Evolutionary conservation across 2,329 filamentous ascomycete species (phyloP).

Genomic region (Ascochyta pisi): DNA sequence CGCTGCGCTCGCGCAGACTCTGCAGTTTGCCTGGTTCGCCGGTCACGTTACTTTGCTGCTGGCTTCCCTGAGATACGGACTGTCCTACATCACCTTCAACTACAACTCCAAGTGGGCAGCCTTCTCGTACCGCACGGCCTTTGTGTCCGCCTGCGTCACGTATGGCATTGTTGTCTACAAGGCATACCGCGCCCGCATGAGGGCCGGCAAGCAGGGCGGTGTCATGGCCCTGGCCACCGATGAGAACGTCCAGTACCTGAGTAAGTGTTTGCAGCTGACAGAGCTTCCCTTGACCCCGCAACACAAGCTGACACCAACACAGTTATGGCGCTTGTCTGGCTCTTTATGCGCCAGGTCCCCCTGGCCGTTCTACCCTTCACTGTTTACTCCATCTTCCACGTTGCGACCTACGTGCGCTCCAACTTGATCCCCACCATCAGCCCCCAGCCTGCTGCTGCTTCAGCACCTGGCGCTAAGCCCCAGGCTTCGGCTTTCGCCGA

Average conservation of each 20-base stretch:
- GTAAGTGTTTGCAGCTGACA: constrained; percentile 63
- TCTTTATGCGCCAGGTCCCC: constrained; percentile 86
- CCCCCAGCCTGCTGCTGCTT: constrained; percentile 65
- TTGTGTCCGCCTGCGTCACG: constrained; percentile 85
- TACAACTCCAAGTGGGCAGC: constrained; percentile 77
- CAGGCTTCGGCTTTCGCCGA: constrained; percentile 74
- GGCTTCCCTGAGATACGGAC: constrained; percentile 78
- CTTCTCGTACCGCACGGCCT: constrained; percentile 88
- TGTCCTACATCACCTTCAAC: constrained; percentile 91
- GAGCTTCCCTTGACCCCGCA: constrained; percentile 6
- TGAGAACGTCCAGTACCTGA: constrained; percentile 97
- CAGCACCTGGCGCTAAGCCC: constrained; percentile 60
- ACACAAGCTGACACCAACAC: constrained; percentile 32
- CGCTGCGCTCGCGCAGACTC: constrained; percentile 79
- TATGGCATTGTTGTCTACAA: constrained; percentile 99
- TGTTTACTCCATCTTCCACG: constrained; percentile 98
- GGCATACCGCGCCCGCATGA: constrained; percentile 84
- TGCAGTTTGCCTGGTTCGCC: constrained; percentile 78
- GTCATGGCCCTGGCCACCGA: constrained; percentile 75
- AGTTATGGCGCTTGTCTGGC: constrained; percentile 96
- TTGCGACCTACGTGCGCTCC: constrained; percentile 92
- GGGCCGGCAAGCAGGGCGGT: constrained; percentile 72
- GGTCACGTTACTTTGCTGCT: constrained; percentile 89
- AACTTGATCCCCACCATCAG: constrained; percentile 89
- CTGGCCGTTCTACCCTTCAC: constrained; percentile 91